Percentiles rank a stretch among this genome's conserved stretches.
These are phyloP conservation scores for Gloeostereum incarnatum DNA, from an alignment of 768 basidiomycete species.

Conservation along the genomic window DNA sequence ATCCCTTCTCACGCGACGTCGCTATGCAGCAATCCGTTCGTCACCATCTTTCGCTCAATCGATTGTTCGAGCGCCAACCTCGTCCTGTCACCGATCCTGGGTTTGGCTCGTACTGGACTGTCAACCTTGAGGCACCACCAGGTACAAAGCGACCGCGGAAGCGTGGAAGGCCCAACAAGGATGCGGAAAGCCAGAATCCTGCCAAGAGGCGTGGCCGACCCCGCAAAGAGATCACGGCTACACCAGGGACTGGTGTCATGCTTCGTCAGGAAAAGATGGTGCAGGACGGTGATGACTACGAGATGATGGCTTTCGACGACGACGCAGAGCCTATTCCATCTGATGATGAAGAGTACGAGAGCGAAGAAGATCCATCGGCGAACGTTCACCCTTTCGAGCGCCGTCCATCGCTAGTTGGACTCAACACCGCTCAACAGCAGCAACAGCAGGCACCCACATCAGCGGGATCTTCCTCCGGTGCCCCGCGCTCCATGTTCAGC, in stretches of 20 bases:
- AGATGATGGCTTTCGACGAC: constrained; percentile 11
- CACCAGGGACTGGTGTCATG: constrained; percentile 25
- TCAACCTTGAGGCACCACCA: constrained; percentile 78
- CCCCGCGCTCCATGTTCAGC: constrained; percentile 19
- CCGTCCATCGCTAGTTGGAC: constrained; percentile 26
- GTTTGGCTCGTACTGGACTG: constrained; percentile 86
- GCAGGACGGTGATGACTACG: constrained; percentile 18
- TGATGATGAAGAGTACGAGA: constrained; percentile 49
- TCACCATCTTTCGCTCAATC: constrained; percentile 76
- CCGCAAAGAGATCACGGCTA: constrained; percentile 14
- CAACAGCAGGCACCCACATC: constrained; percentile 4
- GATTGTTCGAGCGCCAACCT: constrained; percentile 74
- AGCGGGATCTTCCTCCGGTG: neutral
- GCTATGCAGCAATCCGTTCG: constrained; percentile 71
- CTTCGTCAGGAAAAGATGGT: constrained; percentile 12
- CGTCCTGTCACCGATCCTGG: constrained; percentile 80
- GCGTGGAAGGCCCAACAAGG: constrained; percentile 38
- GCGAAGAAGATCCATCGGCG: constrained; percentile 52
- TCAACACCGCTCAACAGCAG: constrained; percentile 16
- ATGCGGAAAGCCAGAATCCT: constrained; percentile 3
- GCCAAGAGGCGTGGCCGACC: constrained; percentile 11
- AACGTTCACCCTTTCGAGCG: constrained; percentile 35
- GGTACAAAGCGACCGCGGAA: constrained; percentile 83
- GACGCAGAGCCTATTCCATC: constrained; percentile 10
- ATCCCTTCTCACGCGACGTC: constrained; percentile 3